Base-by-base conservation (phyloP, 106 monocot genomes). In the Dioscorea dumetorum region DNA sequence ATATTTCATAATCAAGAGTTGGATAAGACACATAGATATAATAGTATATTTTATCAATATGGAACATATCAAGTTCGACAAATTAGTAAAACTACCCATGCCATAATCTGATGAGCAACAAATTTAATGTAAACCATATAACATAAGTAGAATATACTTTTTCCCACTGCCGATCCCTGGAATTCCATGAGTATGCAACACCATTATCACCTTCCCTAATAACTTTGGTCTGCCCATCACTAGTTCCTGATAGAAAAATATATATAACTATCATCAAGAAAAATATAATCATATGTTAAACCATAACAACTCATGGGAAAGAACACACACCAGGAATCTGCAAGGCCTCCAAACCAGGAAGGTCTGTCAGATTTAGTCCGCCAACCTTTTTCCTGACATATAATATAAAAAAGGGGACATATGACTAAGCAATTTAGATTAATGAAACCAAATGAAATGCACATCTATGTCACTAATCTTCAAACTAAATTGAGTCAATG, bases 131-230 rank as follows among this genome's bases (percentile, higher is more conserved):
- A 41, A 10, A 41, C 10, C 41, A 41, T 41, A 41, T 3, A 41
- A 8, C 10, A 41, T 41, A 41, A 41, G 41, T 41, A 41, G 10
- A 41, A 6, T 70, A 69, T 79, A 92, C 97, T 61, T 99, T 99
- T 35, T 92, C 89, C 97, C 97, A 99, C 51, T 78, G 86, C 22
- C 81, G 63, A 70, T 99, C 88, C 58, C 22, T 72, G 61, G 78
- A 77, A 79, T 87, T 92, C 97, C 97, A 99, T 35, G 97, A 99
- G 74, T 99, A 99, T 19, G 92, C 97, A 9, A 99, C 88, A 31
- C 92, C 97, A 76, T 87, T 92, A 70, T 92, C 97, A 14, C 97
- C 97, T 87, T 99, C 97, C 72, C 92, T 82, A 49, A 99, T 58
- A 77, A 99, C 79, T 73, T 82, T 72, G 34, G 97, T 92, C 52